phyloP scores from a whole-genome alignment of 2,329 filamentous ascomycete species.

The Venturia oleaginea region DNA sequence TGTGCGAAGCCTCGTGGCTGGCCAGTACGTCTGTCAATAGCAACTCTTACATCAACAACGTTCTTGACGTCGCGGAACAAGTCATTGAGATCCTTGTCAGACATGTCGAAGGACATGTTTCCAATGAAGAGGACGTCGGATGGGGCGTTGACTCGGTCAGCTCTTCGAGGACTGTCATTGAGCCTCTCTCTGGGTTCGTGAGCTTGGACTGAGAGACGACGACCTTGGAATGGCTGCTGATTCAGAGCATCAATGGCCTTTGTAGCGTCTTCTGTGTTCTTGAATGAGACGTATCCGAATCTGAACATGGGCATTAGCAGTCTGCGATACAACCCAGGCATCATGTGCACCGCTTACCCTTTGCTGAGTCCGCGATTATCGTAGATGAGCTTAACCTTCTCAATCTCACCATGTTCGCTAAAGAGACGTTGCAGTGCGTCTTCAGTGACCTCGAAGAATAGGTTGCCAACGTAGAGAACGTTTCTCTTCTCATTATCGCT shows the following conservation, averaged over 20 bases:
- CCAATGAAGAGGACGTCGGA: conserved; percentile 69
- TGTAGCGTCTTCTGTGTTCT: conserved; percentile 42
- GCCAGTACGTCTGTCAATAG: conserved; percentile 72
- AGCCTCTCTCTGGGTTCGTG: conserved; percentile 29
- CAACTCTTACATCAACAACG: conserved; percentile 67
- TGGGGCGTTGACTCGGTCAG: conserved; percentile 33
- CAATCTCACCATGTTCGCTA: conserved; percentile 47
- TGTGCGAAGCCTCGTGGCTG: conserved; percentile 78
- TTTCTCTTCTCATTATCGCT: conserved; percentile 19
- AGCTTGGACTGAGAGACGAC: conserved; percentile 54
- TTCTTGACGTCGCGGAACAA: conserved; percentile 64
- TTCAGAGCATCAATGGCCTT: conserved; percentile 50
- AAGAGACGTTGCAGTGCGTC: conserved; percentile 53
- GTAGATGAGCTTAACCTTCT: conserved; percentile 45
- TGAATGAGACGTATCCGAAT: conserved; percentile 59
- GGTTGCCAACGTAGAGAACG: conserved; percentile 55
- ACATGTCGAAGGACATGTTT: conserved; percentile 79
- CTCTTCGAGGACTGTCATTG: not conserved
- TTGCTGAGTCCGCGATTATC: conserved; percentile 58
- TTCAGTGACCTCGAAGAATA: conserved; percentile 59
- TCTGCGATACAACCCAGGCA: conserved; percentile 15
- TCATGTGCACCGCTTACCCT: conserved; percentile 42
- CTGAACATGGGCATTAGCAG: conserved; percentile 28
- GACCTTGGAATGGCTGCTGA: conserved; percentile 53
- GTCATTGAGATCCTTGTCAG: conserved; percentile 70